Evolutionary conservation across 2,329 filamentous ascomycete genomes (phyloP).

Genomic region (Neoscytalidium dimidiatum): DNA sequence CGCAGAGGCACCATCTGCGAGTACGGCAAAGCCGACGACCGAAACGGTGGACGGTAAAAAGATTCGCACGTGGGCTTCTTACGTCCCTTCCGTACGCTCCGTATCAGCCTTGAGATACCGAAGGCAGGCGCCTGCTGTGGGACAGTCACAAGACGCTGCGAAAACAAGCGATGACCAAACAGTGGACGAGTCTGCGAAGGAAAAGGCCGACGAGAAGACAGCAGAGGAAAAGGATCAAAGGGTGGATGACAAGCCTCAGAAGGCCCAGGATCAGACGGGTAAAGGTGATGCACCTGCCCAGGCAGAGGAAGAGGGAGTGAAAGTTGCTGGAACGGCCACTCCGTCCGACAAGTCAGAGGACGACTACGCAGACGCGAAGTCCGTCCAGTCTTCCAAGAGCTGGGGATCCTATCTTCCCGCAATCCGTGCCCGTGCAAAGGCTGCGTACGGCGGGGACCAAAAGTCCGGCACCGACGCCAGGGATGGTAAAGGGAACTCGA

Average conservation of each 20-base stretch:
- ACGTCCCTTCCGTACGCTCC: conserved; percentile 22
- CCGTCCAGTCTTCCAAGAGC: conserved; percentile 25
- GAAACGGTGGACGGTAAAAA: conserved; percentile 23
- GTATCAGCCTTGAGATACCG: background rate
- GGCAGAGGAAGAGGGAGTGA: background rate
- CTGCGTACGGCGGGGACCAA: background rate
- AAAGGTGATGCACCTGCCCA: background rate
- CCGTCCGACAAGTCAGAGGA: conserved; percentile 31
- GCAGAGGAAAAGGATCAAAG: conserved; percentile 18
- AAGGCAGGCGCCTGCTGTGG: background rate
- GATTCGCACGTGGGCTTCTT: background rate
- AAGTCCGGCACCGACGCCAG: conserved; percentile 19
- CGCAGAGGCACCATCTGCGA: background rate
- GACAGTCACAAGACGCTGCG: conserved; percentile 27
- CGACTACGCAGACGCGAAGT: conserved; percentile 34
- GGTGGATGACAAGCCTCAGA: conserved; percentile 15
- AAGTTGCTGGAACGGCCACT: conserved; percentile 21
- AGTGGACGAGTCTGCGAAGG: background rate
- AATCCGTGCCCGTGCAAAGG: conserved; percentile 25
- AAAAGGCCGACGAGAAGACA: background rate
- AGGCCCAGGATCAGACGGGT: background rate
- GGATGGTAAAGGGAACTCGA: conserved; percentile 26
- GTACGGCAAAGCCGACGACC: conserved; percentile 23
- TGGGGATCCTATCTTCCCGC: conserved; percentile 44
- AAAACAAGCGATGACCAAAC: conserved; percentile 3